These are phyloP conservation scores for Xerocomus nothofagi DNA, from an alignment of 1,284 basidiomycete species.

Conservation along the genomic window DNA sequence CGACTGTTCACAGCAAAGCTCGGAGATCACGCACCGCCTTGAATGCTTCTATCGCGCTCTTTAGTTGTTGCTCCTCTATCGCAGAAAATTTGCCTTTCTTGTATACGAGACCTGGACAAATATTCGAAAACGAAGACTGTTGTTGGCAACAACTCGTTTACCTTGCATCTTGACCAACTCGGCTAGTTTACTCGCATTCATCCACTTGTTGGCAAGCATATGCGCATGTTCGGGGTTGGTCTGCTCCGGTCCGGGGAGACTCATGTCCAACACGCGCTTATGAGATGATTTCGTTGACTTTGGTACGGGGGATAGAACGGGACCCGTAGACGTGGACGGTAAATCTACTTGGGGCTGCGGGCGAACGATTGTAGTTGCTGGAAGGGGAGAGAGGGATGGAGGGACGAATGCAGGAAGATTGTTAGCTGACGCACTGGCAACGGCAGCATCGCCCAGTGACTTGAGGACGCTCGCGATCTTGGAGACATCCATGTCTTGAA, in stretches of 20 bases:
- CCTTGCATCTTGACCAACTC: conserved; percentile 69
- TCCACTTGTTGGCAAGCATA: conserved; percentile 70
- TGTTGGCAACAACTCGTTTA: conserved; percentile 28
- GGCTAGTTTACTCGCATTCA: conserved; percentile 63
- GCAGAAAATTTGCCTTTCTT: conserved; percentile 84
- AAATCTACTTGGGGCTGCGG: conserved; percentile 29
- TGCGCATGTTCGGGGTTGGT: conserved; percentile 46
- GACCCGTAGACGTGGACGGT: conserved; percentile 47
- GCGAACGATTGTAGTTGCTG: conserved; percentile 12
- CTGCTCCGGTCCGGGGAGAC: conserved; percentile 35
- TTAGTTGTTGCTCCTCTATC: conserved; percentile 67
- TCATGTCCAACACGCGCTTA: conserved; percentile 34
- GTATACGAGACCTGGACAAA: conserved; percentile 64
- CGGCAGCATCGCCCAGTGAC: conserved; percentile 57
- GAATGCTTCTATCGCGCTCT: conserved; percentile 62
- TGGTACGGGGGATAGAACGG: conserved; percentile 35
- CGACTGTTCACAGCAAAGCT: not conserved
- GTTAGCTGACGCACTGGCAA: conserved; percentile 40
- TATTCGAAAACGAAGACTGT: conserved; percentile 10
- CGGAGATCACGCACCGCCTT: conserved; percentile 46
- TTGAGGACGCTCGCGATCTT: conserved; percentile 67
- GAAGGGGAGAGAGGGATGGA: conserved; percentile 31
- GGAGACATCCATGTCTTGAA: conserved; percentile 70
- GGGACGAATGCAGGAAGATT: conserved; percentile 37
- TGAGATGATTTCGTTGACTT: conserved; percentile 40